Base-by-base conservation (phyloP, 495 filamentous ascomycete genomes). In the Aspergillus coremiiformis region DNA sequence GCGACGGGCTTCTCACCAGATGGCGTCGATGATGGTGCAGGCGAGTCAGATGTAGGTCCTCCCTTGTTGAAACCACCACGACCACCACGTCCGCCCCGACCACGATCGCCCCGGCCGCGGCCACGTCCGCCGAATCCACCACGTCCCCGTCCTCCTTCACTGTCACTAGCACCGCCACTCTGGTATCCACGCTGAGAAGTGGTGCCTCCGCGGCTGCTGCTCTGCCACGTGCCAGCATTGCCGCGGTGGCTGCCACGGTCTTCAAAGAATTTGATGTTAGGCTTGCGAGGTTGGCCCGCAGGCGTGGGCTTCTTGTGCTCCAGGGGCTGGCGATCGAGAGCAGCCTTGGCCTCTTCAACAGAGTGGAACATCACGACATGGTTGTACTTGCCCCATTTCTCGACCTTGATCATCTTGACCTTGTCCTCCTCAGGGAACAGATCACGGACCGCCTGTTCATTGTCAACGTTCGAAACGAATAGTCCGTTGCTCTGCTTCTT, bases 391-490 rank as follows among this genome's bases (percentile, higher is more conserved):
- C 82, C 81, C 71, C 78, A 83, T 58, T 85, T 87, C 44, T 95
- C 89, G 39, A 96, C 78, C 66, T 85, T 84, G 37, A 72, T 49
- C 47, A 95, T 85, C 68, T 91, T 95, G 10, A 74, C 60, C 65
- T 81, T 84, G 63, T 95, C 88, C 54, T 94, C 88, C 11, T 94
- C 83, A 4, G 79, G 65, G 59, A 99, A 89, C 5, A 92, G 75
- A 27, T 86, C 82, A 29, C 85, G 85, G 5, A 86, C 84, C 19
- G 85, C 86, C 22, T 95, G 85, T 48, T 86, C 85, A 46, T 77
- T 84, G 41, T 83, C 84, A 22, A 89, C 79, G 49, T 87, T 87
- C 66, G 84, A 84, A 14, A 97, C 78, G 65, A 95, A 96, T 2
- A 99, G 78, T 19, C 84, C 90, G 52, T 86, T 85, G 60, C 84